phyloP scores from a whole-genome alignment of 129 eudicot species.

The Calendula officinalis region DNA sequence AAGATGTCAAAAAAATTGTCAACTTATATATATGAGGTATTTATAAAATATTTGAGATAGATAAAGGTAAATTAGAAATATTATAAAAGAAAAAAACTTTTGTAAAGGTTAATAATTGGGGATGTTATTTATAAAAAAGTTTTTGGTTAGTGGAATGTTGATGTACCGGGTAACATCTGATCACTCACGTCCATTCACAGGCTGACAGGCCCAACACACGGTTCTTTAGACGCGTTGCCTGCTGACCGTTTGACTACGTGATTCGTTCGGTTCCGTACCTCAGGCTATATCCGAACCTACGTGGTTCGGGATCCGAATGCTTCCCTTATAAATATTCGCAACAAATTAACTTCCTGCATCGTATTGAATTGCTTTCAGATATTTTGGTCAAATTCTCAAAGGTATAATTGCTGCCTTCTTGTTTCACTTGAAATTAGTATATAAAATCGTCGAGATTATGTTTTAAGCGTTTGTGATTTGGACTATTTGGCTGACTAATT shows the following conservation, averaged over 20 bases:
- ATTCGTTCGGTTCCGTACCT: not conserved
- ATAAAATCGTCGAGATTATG: not conserved
- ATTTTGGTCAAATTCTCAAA: slow-evolving; percentile 5
- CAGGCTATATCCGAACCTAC: slow-evolving; percentile 1
- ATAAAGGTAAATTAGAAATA: too few species aligned
- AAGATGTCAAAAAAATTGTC: too few species aligned
- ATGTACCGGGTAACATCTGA: slow-evolving; percentile 3
- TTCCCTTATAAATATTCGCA: slow-evolving; percentile 18
- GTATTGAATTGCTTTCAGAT: slow-evolving; percentile 1
- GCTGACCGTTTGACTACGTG: slow-evolving; percentile 17
- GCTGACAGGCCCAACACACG: not conserved
- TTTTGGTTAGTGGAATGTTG: too few species aligned
- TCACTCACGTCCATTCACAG: slow-evolving; percentile 3
- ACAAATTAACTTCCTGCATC: not conserved
- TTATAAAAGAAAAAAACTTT: too few species aligned
- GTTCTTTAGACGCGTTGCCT: slow-evolving; percentile 14
- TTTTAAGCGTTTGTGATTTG: slow-evolving; percentile 8
- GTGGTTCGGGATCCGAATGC: not conserved
- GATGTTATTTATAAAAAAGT: too few species aligned
- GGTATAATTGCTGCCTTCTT: slow-evolving; percentile 22
- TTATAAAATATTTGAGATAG: too few species aligned
- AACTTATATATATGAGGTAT: too few species aligned
- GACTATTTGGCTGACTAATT: too few species aligned
- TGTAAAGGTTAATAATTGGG: too few species aligned
- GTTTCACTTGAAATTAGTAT: not conserved